Conservation (phyloP, 176 grass and related monocot species). For the Triticum urartu region DNA sequence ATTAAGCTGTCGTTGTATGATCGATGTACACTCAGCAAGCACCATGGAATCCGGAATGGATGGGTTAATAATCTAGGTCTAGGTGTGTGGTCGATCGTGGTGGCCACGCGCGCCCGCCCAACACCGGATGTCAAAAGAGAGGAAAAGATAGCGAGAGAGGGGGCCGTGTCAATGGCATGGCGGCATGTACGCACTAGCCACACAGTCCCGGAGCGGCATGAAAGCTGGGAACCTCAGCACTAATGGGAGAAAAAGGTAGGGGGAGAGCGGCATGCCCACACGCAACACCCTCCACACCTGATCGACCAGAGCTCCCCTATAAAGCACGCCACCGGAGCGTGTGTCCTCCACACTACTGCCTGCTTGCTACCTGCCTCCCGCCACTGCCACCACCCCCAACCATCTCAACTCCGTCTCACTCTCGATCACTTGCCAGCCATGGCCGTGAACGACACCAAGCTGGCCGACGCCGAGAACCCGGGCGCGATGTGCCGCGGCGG, state of each 20-base stretch:
- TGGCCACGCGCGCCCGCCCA: neutral
- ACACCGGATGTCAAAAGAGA: neutral
- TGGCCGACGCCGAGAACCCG: constrained; percentile 37
- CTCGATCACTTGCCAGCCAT: neutral
- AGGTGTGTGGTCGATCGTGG: neutral
- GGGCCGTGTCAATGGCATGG: neutral
- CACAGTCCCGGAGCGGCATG: neutral
- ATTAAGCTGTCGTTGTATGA: neutral
- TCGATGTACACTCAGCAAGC: constrained; percentile 12
- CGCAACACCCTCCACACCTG: neutral
- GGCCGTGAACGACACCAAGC: constrained; percentile 32
- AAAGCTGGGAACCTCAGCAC: neutral
- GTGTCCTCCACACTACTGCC: constrained; percentile 53
- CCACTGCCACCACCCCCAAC: neutral
- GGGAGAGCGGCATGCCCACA: neutral
- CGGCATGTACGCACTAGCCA: neutral
- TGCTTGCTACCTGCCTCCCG: neutral
- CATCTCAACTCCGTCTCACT: neutral
- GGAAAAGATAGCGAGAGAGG: neutral
- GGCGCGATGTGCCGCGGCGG: neutral
- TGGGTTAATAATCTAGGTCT: neutral
- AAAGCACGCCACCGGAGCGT: constrained; percentile 40
- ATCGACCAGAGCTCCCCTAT: neutral
- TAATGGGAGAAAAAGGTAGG: neutral
- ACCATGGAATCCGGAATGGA: neutral